phyloP scores from a whole-genome alignment of 2,329 filamentous ascomycete genomes.

The Penicillium sp. region DNA sequence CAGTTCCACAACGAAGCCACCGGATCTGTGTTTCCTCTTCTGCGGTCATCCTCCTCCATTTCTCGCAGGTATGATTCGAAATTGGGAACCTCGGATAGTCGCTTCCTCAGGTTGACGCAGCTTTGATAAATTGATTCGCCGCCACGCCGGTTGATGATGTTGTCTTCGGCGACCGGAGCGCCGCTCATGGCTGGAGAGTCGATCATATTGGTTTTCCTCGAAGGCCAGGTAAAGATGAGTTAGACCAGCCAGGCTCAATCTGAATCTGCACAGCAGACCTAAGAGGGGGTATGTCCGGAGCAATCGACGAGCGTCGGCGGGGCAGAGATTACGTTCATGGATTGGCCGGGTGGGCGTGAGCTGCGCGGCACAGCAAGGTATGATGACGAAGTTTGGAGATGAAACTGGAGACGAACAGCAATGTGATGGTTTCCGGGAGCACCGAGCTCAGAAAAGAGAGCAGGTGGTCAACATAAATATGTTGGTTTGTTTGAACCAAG shows the following conservation, averaged over 20 bases:
- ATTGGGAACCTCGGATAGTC: conserved; percentile 75
- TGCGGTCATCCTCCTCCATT: conserved; percentile 65
- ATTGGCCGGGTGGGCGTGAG: conserved; percentile 20
- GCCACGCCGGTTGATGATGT: conserved; percentile 96
- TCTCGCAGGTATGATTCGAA: conserved; percentile 73
- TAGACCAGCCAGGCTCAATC: conserved; percentile 24
- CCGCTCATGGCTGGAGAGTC: conserved; percentile 33
- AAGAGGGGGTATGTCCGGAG: conserved; percentile 16
- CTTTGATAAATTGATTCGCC: conserved; percentile 96
- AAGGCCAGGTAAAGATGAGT: conserved; percentile 16
- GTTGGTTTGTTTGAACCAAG: conserved; percentile 3
- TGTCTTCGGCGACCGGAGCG: conserved; percentile 65
- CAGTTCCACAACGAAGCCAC: conserved; percentile 89
- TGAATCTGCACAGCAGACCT: conserved; percentile 36
- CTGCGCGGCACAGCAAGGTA: conserved; percentile 6
- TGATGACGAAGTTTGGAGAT: not conserved
- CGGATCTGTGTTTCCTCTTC: conserved; percentile 64
- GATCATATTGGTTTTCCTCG: conserved; percentile 35
- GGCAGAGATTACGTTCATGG: conserved; percentile 30
- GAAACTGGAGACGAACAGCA: not conserved
- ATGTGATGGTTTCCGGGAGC: not conserved
- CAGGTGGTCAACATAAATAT: conserved; percentile 9
- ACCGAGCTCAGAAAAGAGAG: not conserved
- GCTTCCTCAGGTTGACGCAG: conserved; percentile 77
- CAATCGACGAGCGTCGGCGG: conserved; percentile 27